Percentiles rank a stretch among this genome's conserved stretches.
phyloP scores from a whole-genome alignment of 768 basidiomycete species.

The Lepiota venenata region DNA sequence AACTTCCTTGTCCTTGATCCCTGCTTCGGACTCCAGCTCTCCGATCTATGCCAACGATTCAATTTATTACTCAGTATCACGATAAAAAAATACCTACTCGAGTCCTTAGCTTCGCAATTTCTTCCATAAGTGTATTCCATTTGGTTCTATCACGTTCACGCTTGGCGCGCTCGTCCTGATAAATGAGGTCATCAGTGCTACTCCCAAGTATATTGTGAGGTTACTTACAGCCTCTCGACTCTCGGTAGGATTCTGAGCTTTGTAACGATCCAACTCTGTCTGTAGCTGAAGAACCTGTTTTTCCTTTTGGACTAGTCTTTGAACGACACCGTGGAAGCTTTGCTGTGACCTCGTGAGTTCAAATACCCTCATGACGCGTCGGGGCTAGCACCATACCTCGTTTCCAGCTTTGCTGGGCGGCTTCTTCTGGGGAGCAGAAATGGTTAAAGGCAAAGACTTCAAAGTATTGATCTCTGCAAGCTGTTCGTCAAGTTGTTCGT shows the following conservation, averaged over 20 bases:
- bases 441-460: slow-evolving; percentile 44
- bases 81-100: slow-evolving; percentile 45
- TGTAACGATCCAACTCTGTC: slow-evolving; percentile 63
- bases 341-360: slow-evolving; percentile 21
- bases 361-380: not conserved
- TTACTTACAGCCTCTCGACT: slow-evolving; percentile 54
- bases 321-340: slow-evolving; percentile 72
- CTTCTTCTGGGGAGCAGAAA: slow-evolving; percentile 34
- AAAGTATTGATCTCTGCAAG: slow-evolving; percentile 67
- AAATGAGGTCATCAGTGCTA: not conserved
- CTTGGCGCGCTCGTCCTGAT: slow-evolving; percentile 68
- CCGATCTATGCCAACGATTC: slow-evolving; percentile 39
- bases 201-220: not conserved
- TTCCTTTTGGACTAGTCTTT: slow-evolving; percentile 81
- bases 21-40: slow-evolving; percentile 45
- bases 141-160: slow-evolving; percentile 74
- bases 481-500: slow-evolving; percentile 55
- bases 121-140: slow-evolving; percentile 69
- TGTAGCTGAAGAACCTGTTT: slow-evolving; percentile 76
- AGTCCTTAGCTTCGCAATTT: slow-evolving; percentile 66
- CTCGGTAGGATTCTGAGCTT: slow-evolving; percentile 54
- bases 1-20: slow-evolving; percentile 68
- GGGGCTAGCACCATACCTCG: slow-evolving; percentile 43
- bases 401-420: slow-evolving; percentile 44
- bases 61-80: not conserved